Percentiles rank a stretch among this genome's conserved stretches.
Conservation (phyloP, 1,284 basidiomycete genomes). For the Singerocomus inundabilis region DNA sequence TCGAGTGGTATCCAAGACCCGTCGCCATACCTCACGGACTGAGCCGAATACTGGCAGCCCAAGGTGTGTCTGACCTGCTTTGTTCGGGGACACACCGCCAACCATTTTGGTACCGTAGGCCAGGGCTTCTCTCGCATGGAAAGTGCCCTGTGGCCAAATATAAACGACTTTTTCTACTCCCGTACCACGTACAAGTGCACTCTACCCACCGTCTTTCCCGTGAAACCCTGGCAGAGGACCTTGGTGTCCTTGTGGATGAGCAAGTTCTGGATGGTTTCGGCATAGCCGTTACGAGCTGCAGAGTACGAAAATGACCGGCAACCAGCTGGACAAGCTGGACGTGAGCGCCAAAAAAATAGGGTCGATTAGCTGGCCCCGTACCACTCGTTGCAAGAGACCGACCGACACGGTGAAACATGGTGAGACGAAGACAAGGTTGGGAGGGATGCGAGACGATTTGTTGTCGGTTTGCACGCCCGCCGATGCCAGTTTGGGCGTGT, state of each 20-base stretch:
- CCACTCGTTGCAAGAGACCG: conserved; percentile 54
- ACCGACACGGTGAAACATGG: conserved; percentile 58
- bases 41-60: conserved; percentile 94
- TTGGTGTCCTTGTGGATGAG: conserved; percentile 94
- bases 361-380: conserved; percentile 31
- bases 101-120: conserved; percentile 97
- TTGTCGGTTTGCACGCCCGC: conserved; percentile 14
- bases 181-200: background rate
- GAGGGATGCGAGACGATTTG: conserved; percentile 6
- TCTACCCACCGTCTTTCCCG: conserved; percentile 88
- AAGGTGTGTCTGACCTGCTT: conserved; percentile 94
- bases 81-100: conserved; percentile 96
- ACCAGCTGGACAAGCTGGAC: conserved; percentile 44
- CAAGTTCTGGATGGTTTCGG: conserved; percentile 89
- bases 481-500: conserved; percentile 30
- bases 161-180: conserved; percentile 3
- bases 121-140: conserved; percentile 94
- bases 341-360: background rate
- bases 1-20: background rate
- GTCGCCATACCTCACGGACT: conserved; percentile 80
- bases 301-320: conserved; percentile 80
- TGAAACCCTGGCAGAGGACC: conserved; percentile 92
- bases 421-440: conserved; percentile 12
- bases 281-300: conserved; percentile 71
- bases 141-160: conserved; percentile 73